phyloP scores from a whole-genome alignment of 495 filamentous ascomycete genomes.

The Talaromyces nanjingensis region DNA sequence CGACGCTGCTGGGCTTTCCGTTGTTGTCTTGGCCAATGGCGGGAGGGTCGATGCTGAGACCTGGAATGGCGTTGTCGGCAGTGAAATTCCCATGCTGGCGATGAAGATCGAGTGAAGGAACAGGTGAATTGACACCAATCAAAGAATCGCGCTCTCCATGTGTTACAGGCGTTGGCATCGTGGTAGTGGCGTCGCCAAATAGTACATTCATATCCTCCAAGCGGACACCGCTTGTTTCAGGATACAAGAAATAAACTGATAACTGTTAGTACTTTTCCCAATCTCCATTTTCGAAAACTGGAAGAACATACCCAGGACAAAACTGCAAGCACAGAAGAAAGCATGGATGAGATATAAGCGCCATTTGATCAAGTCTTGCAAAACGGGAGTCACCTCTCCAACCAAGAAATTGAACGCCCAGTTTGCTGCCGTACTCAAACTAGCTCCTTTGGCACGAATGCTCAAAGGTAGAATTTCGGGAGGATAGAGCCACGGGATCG shows the following conservation, averaged over 20 bases:
- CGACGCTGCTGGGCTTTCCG: conserved; percentile 35
- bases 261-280: conserved; percentile 16
- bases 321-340: conserved; percentile 94
- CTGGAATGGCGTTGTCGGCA: conserved; percentile 58
- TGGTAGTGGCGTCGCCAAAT: conserved; percentile 81
- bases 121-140: conserved; percentile 63
- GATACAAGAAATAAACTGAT: conserved; percentile 91
- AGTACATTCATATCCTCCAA: conserved; percentile 92
- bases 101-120: conserved; percentile 70
- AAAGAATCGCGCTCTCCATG: conserved; percentile 70
- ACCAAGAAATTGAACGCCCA: conserved; percentile 99
- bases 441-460: conserved; percentile 95
- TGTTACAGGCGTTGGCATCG: conserved; percentile 64
- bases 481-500: conserved; percentile 96
- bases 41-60: conserved; percentile 67
- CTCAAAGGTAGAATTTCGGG: conserved; percentile 95
- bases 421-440: conserved; percentile 91
- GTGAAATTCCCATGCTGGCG: conserved; percentile 42
- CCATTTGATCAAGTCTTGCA: conserved; percentile 89
- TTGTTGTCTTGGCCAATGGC: conserved; percentile 36
- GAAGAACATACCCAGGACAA: conserved; percentile 80
- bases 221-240: conserved; percentile 89
- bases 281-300: neutral
- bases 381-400: conserved; percentile 84
- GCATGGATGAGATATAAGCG: conserved; percentile 90